Percentiles rank a stretch among this genome's conserved stretches.
phyloP scores from a whole-genome alignment of 2,329 filamentous ascomycete species.

The Colletotrichum liaoningense region DNA sequence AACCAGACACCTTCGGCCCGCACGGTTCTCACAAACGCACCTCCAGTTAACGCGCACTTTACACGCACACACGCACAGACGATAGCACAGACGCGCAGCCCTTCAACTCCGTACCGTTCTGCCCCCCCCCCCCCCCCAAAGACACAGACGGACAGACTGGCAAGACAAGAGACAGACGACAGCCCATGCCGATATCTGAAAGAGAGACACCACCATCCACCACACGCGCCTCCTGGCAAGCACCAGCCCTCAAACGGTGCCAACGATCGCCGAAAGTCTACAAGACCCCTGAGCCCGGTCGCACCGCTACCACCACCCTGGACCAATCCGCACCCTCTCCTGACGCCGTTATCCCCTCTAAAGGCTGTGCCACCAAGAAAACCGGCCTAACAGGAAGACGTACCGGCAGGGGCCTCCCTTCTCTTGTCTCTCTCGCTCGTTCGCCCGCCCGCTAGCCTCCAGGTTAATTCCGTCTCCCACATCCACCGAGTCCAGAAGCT shows the following conservation, averaged over 20 bases:
- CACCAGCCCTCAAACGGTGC: conserved; percentile 34
- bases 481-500: not conserved
- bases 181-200: not conserved
- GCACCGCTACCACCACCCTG: conserved; percentile 13
- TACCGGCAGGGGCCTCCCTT: conserved; percentile 30
- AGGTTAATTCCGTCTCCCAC: conserved; percentile 17
- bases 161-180: not conserved
- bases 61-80: not conserved
- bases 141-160: not conserved
- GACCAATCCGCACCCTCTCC: conserved; percentile 31
- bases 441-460: conserved; percentile 12
- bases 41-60: not conserved
- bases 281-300: conserved; percentile 35
- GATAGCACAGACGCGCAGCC: not conserved
- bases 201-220: not conserved
- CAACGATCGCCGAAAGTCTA: conserved; percentile 35
- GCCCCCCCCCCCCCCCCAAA: not conserved
- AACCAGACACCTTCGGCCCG: not conserved
- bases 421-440: conserved; percentile 29
- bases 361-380: conserved; percentile 33
- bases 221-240: conserved; percentile 30
- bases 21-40: not conserved
- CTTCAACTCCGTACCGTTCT: no score
- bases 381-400: conserved; percentile 24
- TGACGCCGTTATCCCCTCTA: conserved; percentile 29